phyloP scores from a whole-genome alignment of 1,284 basidiomycete genomes.

The Leccinum fallax region DNA sequence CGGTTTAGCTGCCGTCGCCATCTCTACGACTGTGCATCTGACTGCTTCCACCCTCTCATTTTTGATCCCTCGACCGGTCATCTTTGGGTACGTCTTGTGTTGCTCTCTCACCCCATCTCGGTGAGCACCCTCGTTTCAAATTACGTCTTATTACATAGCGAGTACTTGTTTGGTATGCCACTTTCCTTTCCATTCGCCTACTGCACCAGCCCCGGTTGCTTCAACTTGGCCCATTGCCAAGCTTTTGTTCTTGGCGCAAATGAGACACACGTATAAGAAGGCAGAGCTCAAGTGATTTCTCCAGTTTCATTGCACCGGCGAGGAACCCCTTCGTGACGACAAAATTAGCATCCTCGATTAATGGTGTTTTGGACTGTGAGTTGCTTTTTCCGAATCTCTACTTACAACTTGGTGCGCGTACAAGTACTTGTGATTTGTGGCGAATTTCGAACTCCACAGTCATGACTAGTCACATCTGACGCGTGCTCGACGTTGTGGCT shows the following conservation, averaged over 20 bases:
- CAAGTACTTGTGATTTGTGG: no score
- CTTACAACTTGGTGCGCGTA: no score
- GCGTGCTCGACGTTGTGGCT: no score
- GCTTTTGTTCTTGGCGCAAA: conserved; percentile 78
- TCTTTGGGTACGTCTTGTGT: conserved; percentile 68
- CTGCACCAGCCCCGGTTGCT: conserved; percentile 70
- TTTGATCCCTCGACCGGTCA: conserved; percentile 46
- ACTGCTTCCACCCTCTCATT: not conserved
- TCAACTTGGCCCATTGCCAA: conserved; percentile 78
- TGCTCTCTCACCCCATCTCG: not conserved
- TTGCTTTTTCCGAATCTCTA: no score
- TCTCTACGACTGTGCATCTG: conserved; percentile 61
- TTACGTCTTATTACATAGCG: conserved; percentile 38
- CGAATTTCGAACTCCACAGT: no score
- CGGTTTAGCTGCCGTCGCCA: conserved; percentile 80
- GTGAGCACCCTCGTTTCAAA: not conserved
- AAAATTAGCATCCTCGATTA: conserved; percentile 80
- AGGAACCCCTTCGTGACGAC: conserved; percentile 87
- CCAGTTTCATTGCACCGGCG: conserved; percentile 85
- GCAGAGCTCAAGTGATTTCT: conserved; percentile 93
- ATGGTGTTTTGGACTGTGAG: conserved; percentile 72
- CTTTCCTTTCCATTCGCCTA: not conserved
- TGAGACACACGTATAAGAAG: conserved; percentile 84
- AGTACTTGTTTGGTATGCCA: conserved; percentile 60
- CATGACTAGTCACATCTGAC: no score